Percentiles rank a stretch among this genome's conserved stretches.
phyloP scores from a whole-genome alignment of 2,329 filamentous ascomycete species.

The Apiospora marii region DNA sequence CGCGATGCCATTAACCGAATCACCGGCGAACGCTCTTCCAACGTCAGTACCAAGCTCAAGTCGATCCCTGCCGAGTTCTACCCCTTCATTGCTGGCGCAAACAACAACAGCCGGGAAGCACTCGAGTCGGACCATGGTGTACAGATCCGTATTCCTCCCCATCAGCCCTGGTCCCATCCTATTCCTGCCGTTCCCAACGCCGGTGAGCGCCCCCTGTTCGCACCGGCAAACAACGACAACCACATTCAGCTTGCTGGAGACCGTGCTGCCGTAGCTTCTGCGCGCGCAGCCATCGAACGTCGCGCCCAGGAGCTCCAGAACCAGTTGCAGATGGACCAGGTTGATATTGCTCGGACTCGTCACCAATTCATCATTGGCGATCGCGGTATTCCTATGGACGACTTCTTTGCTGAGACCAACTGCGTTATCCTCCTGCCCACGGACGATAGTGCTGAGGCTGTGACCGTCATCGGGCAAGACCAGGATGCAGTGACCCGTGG shows the following conservation, averaged over 20 bases:
- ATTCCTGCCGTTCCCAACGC: conserved; percentile 68
- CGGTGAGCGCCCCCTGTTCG: conserved; percentile 74
- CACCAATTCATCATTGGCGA: conserved; percentile 96
- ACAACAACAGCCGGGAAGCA: conserved; percentile 71
- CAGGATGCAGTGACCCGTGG: conserved; percentile 75
- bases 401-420: conserved; percentile 90
- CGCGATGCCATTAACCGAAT: conserved; percentile 86
- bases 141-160: conserved; percentile 82
- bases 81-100: conserved; percentile 88
- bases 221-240: conserved; percentile 72
- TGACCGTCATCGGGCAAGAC: conserved; percentile 82
- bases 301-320: conserved; percentile 78
- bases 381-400: conserved; percentile 77
- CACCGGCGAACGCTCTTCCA: conserved; percentile 84
- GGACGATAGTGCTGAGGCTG: conserved; percentile 79
- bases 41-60: conserved; percentile 81
- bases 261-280: conserved; percentile 80
- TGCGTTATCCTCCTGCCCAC: conserved; percentile 83
- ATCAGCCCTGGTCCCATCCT: conserved; percentile 77
- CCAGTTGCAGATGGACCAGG: conserved; percentile 78
- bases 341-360: conserved; percentile 83
- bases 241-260: conserved; percentile 90
- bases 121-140: conserved; percentile 79
- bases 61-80: conserved; percentile 92
- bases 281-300: conserved; percentile 81